These are phyloP conservation scores for Penicillium thymicola DNA, from an alignment of 2,329 filamentous ascomycete species.

Conservation along the genomic window DNA sequence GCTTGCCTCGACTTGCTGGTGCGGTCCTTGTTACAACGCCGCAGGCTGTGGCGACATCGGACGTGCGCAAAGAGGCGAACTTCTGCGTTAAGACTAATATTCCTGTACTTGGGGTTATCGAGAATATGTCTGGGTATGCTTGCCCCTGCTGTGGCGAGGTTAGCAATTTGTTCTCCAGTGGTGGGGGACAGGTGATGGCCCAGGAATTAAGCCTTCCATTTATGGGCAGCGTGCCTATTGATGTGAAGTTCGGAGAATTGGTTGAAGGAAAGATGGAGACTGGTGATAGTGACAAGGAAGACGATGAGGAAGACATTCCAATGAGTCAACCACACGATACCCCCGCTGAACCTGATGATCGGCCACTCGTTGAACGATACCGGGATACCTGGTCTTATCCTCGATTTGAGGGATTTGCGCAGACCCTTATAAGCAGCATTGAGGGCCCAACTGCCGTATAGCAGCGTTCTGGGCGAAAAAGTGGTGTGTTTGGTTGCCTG, in stretches of 20 bases:
- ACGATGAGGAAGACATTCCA: constrained; percentile 22
- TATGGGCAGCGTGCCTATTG: constrained; percentile 82
- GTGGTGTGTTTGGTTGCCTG: neutral
- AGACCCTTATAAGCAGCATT: constrained; percentile 29
- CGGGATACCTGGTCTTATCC: constrained; percentile 43
- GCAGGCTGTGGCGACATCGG: constrained; percentile 87
- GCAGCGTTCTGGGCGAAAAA: neutral
- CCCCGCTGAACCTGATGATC: constrained; percentile 24
- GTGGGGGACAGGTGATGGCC: constrained; percentile 87
- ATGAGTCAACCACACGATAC: constrained; percentile 6
- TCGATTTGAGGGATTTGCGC: constrained; percentile 43
- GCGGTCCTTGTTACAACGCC: constrained; percentile 95
- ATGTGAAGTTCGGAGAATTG: constrained; percentile 84
- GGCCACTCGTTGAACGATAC: constrained; percentile 44
- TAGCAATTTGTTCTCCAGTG: constrained; percentile 89
- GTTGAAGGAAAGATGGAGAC: constrained; percentile 60
- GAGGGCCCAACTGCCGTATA: constrained; percentile 18
- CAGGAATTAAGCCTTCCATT: constrained; percentile 80
- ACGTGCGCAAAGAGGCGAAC: constrained; percentile 92
- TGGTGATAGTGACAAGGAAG: constrained; percentile 26
- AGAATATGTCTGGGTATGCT: constrained; percentile 74
- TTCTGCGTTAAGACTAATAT: constrained; percentile 85
- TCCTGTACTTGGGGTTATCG: constrained; percentile 78
- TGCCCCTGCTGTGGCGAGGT: constrained; percentile 70
- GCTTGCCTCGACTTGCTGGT: constrained; percentile 66